Conservation (phyloP, 257 asterid species). For the Fraxinus anomala region DNA sequence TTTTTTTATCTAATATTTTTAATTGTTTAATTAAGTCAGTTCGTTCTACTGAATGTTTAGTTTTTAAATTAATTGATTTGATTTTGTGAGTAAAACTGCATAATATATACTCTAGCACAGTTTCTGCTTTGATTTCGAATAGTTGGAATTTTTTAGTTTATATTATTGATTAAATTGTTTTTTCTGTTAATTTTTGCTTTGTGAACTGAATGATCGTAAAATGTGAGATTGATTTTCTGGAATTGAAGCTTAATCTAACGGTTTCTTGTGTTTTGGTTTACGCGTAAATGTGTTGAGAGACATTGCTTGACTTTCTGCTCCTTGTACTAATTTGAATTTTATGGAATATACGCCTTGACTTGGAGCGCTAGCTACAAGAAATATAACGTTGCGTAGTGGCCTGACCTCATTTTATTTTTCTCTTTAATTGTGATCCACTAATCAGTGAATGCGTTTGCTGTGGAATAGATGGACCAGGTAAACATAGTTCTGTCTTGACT, state of each 20-base stretch:
- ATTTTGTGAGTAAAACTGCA: constrained; percentile 14
- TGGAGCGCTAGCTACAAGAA: not conserved
- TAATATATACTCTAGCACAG: constrained; percentile 8
- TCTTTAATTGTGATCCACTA: constrained; percentile 6
- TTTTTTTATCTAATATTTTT: not conserved
- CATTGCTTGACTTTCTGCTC: constrained; percentile 2
- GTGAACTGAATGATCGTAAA: constrained; percentile 19
- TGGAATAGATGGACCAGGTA: constrained; percentile 86
- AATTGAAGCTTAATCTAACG: constrained; percentile 8
- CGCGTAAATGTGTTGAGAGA: not conserved
- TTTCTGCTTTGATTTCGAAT: constrained; percentile 21
- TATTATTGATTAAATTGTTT: not conserved
- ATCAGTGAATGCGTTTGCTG: constrained; percentile 29
- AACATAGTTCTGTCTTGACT: constrained; percentile 7
- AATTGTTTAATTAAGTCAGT: constrained; percentile 16
- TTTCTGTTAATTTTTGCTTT: constrained; percentile 6
- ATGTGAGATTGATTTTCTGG: constrained; percentile 7
- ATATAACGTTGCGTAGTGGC: constrained; percentile 5
- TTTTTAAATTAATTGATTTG: constrained; percentile 23
- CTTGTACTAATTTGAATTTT: constrained; percentile 5
- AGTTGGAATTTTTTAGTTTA: not conserved
- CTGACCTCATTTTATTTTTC: constrained; percentile 20
- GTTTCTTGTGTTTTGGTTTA: too few species aligned
- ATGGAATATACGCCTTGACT: constrained; percentile 1
- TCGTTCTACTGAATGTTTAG: not conserved